Conservation (phyloP, 352 stramenopile species). For the Globisporangium megalacanthum region DNA sequence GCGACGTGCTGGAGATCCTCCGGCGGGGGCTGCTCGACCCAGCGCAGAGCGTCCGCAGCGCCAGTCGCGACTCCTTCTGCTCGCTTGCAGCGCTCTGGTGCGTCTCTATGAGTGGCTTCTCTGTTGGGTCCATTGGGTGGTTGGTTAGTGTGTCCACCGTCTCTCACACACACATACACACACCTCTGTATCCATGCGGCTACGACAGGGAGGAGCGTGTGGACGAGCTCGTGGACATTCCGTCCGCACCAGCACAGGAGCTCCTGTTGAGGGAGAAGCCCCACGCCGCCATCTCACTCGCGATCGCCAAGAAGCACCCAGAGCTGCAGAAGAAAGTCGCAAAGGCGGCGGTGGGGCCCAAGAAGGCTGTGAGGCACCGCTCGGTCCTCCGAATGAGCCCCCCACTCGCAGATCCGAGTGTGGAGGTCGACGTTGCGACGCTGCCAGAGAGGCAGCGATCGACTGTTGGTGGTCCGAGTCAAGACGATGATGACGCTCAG, state of each 20-base stretch:
- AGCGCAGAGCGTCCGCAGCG: constrained; percentile 29
- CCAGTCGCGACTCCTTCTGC: constrained; percentile 40
- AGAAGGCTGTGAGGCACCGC: constrained; percentile 17
- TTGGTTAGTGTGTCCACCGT: not conserved
- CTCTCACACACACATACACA: not conserved
- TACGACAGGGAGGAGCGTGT: constrained; percentile 38
- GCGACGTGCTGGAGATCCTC: constrained; percentile 51
- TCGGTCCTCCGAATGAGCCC: constrained; percentile 20
- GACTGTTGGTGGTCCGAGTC: not conserved
- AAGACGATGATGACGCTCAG: not conserved
- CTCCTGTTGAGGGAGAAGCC: constrained; percentile 47
- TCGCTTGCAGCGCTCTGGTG: constrained; percentile 48
- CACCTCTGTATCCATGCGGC: not conserved
- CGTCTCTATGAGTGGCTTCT: not conserved
- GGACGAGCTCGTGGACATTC: constrained; percentile 42
- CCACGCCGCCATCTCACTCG: constrained; percentile 29
- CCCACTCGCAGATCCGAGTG: constrained; percentile 16
- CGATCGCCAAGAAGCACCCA: constrained; percentile 34
- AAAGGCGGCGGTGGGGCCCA: constrained; percentile 1
- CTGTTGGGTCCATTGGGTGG: not conserved
- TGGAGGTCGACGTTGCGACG: constrained; percentile 29
- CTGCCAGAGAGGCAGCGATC: constrained; percentile 16
- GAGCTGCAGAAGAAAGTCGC: constrained; percentile 19
- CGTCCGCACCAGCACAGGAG: constrained; percentile 25
- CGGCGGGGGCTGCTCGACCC: constrained; percentile 40